These are phyloP conservation scores for Isochrysis galbana DNA, from an alignment of 78 protist species.

Conservation along the genomic window DNA sequence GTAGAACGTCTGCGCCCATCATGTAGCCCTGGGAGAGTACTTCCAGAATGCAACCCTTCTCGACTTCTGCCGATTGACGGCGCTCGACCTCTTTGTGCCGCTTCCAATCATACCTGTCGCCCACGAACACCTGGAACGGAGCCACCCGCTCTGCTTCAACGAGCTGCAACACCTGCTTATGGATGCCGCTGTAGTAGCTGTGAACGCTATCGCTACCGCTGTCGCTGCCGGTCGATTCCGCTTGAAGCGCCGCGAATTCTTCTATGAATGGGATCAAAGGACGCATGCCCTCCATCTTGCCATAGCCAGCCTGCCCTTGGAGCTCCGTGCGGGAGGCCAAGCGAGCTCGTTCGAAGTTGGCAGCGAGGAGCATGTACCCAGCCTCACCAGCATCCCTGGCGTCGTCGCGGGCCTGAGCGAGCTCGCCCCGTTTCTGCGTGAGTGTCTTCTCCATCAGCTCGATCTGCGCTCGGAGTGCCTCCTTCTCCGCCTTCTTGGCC, in stretches of 20 bases:
- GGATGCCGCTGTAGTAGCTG: not conserved
- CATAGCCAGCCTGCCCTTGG: not conserved
- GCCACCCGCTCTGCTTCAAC: not conserved
- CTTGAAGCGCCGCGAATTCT: not conserved
- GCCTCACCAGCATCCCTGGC: not conserved
- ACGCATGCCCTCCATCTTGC: not conserved
- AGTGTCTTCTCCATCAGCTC: not conserved
- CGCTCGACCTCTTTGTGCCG: not conserved
- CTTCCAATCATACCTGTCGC: not conserved
- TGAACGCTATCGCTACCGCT: not conserved
- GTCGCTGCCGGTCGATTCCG: not conserved
- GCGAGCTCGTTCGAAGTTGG: not conserved
- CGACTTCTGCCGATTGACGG: not conserved
- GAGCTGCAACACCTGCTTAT: not conserved
- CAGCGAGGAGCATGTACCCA: conserved; percentile 19
- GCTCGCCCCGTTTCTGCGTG: not conserved
- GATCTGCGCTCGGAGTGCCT: not conserved
- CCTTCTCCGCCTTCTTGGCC: conserved; percentile 18
- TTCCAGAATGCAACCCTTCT: not conserved
- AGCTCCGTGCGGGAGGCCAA: not conserved
- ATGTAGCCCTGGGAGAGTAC: not conserved
- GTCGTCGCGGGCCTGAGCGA: not conserved
- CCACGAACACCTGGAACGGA: not conserved
- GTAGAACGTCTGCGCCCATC: not conserved
- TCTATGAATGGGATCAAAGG: not conserved